Percentiles rank a stretch among this genome's conserved stretches.
Conservation (phyloP, 306 rosid species). For the Clitoria ternatea region DNA sequence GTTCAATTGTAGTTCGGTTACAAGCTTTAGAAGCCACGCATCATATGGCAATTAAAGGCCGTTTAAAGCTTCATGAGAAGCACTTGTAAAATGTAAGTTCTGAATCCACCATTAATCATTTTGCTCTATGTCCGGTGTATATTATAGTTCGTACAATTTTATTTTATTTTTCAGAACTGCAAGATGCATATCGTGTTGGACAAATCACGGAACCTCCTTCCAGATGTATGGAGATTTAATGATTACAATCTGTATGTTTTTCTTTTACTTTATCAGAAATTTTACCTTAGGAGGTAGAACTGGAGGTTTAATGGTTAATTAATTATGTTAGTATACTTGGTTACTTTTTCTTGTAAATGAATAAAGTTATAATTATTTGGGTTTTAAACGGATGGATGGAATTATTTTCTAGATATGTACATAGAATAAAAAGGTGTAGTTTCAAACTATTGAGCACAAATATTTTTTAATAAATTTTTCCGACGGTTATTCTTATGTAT, state of each 20-base stretch:
- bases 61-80: slow-evolving; percentile 58
- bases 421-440: too few species aligned
- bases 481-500: too few species aligned
- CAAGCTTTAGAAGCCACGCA: slow-evolving; percentile 79
- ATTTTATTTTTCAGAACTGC: background rate
- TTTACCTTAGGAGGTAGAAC: slow-evolving; percentile 17
- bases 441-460: too few species aligned
- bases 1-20: slow-evolving; percentile 53
- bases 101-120: background rate
- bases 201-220: background rate
- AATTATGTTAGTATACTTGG: too few species aligned
- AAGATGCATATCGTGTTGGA: slow-evolving; percentile 4
- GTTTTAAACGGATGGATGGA: too few species aligned
- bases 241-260: background rate
- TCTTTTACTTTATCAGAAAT: background rate
- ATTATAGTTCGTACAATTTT: background rate
- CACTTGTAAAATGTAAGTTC: slow-evolving; percentile 69
- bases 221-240: slow-evolving; percentile 3
- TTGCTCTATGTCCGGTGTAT: background rate
- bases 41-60: slow-evolving; percentile 55
- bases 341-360: too few species aligned
- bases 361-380: too few species aligned
- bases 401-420: too few species aligned
- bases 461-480: too few species aligned
- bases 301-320: too few species aligned